A percentile compares a stretch with the other conserved stretches of the same genome.
phyloP scores from a whole-genome alignment of 192 early-diverging fungal genomes.

The Backusella parvicylindrica region DNA sequence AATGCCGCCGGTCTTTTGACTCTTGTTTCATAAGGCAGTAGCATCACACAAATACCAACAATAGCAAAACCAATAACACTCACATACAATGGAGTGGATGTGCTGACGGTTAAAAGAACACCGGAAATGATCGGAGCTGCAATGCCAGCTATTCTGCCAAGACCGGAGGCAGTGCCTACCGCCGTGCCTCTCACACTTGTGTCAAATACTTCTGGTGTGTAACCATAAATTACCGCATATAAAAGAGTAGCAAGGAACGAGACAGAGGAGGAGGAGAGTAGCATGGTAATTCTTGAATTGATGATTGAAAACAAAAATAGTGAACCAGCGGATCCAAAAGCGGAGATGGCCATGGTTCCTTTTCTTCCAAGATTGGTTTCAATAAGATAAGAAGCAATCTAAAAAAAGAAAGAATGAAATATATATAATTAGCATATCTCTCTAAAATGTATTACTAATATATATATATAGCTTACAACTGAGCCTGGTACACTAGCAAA shows the following conservation, averaged over 20 bases:
- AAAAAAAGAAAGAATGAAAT: neutral
- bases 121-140: constrained; percentile 74
- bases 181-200: constrained; percentile 75
- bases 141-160: constrained; percentile 72
- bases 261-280: constrained; percentile 57
- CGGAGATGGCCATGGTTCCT: constrained; percentile 77
- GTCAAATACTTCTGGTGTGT: constrained; percentile 86
- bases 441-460: too few species aligned
- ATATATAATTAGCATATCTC: neutral
- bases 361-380: constrained; percentile 71
- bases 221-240: constrained; percentile 85
- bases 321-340: constrained; percentile 64
- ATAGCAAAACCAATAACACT: constrained; percentile 53
- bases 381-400: constrained; percentile 58
- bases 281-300: constrained; percentile 48
- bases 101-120: constrained; percentile 51
- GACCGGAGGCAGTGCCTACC: constrained; percentile 71
- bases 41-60: constrained; percentile 59
- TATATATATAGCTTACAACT: constrained; percentile 50
- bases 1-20: neutral
- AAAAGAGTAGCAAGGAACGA: constrained; percentile 68
- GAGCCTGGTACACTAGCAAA: constrained; percentile 80
- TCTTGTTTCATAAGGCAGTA: constrained; percentile 69
- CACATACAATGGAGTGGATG: constrained; percentile 63
- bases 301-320: constrained; percentile 67